Evolutionary conservation across 176 grass and related monocot species (phyloP), one percentile per base, ranked within the genome.

Genomic region (Aegilops speltoides): DNA sequence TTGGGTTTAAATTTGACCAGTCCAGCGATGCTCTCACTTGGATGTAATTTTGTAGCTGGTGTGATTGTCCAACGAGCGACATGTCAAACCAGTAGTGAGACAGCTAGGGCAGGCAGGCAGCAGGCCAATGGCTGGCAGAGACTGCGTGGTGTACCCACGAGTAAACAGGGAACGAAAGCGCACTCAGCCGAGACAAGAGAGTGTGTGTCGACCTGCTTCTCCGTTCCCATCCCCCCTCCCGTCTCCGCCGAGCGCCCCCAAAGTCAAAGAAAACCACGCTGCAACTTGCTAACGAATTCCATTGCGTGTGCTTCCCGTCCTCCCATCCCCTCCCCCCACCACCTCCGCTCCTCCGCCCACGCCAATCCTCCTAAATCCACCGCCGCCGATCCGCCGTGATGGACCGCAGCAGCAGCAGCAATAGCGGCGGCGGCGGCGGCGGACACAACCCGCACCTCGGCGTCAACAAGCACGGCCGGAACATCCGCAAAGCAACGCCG

Each of bases 381-480:
- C 8, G n/a, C 71, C 71, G 65, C 10, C 31, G 46, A 41, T 75
- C 82, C 25, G 6, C 54, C 68, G 15, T 7, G 33, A 99, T 99
- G 97, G 97, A 99, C 88, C 96, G 90, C 78, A 76, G 79, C 50
- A 87, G 70, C 77, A 90, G 85, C 73, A 52, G 24, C 5, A 76
- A 24, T 25, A 69, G 29, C 54, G 54, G 74, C 66, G 72, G 15
- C 76, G 81, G 28, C 54, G 54, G 74, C 66, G 72, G 15, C 76
- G 81, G 14, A 78, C 79, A 76, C 54, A 97, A 82, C 88, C 76
- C 77, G 66, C 91, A 94, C 68, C 92, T 99, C 50, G 92, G 97
- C 8, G 77, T 97, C 78, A 99, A 94, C 86, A 94, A 91, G 89
- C 86, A 93, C 66, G 91, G 97, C 81, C 95, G 88, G 79, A 89